Conservation (phyloP, 2,329 filamentous ascomycete genomes). For the Bipolaris zeicola region DNA sequence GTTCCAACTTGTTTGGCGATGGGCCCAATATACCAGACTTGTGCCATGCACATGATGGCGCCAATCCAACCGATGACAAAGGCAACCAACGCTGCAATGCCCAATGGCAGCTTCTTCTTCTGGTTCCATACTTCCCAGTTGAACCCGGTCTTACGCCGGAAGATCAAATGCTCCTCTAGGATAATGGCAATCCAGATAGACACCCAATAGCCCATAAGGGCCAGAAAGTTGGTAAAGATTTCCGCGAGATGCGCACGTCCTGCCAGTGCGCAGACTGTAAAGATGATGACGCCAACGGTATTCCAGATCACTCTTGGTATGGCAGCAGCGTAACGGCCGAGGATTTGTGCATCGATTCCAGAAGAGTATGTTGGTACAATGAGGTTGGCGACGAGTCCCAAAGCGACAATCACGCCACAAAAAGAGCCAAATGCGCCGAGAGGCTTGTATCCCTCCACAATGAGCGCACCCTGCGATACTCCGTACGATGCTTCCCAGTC, state of each 20-base stretch:
- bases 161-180: slow-evolving; percentile 66
- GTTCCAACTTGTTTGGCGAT: slow-evolving; percentile 63
- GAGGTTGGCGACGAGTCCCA: slow-evolving; percentile 70
- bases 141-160: slow-evolving; percentile 59
- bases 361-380: slow-evolving; percentile 67
- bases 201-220: slow-evolving; percentile 74
- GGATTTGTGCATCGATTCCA: slow-evolving; percentile 70
- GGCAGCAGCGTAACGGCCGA: slow-evolving; percentile 62
- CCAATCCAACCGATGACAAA: slow-evolving; percentile 70
- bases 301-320: slow-evolving; percentile 71
- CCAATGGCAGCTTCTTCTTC: slow-evolving; percentile 63
- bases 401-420: slow-evolving; percentile 67
- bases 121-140: slow-evolving; percentile 68
- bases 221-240: slow-evolving; percentile 72
- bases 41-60: slow-evolving; percentile 69
- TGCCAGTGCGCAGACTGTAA: slow-evolving; percentile 67
- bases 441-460: slow-evolving; percentile 65
- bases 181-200: slow-evolving; percentile 68
- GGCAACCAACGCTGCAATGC: slow-evolving; percentile 64
- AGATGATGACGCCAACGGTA: slow-evolving; percentile 65
- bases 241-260: slow-evolving; percentile 65
- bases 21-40: slow-evolving; percentile 72
- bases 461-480: slow-evolving; percentile 66
- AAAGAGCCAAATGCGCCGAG: slow-evolving; percentile 69
- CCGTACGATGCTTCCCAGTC: slow-evolving; percentile 64